phyloP scores from a whole-genome alignment of 331 rosid genomes.

The Pyracantha coccinea region DNA sequence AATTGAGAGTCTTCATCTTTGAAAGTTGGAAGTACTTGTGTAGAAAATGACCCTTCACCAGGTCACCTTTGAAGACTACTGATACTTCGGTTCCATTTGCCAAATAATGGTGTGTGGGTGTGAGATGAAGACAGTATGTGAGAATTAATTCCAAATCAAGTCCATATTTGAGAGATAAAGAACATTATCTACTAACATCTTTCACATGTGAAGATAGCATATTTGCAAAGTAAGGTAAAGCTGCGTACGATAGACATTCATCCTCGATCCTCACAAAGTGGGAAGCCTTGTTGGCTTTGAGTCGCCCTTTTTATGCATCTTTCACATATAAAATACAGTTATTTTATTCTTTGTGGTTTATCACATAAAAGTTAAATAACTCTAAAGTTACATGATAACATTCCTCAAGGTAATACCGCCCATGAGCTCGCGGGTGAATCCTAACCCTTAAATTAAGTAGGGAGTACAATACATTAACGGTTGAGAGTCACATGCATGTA shows the following conservation, averaged over 20 bases:
- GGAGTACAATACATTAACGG: too few species aligned
- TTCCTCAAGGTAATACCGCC: neutral
- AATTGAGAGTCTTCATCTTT: neutral
- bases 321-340: neutral
- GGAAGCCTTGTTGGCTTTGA: too few species aligned
- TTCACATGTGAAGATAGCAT: too few species aligned
- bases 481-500: too few species aligned
- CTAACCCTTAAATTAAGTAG: too few species aligned
- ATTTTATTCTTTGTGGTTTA: neutral
- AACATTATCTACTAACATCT: neutral
- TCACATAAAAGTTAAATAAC: too few species aligned
- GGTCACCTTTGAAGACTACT: neutral
- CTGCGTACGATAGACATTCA: too few species aligned
- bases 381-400: too few species aligned
- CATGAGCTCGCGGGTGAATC: neutral
- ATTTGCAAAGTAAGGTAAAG: too few species aligned
- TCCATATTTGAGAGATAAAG: neutral
- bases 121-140: neutral
- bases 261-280: fast-evolving
- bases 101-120: neutral
- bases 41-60: neutral
- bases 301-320: too few species aligned
- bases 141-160: neutral
- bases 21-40: neutral
- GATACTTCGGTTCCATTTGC: neutral